These are phyloP conservation scores for Hypoxylon fragiforme DNA, from an alignment of 495 filamentous ascomycete genomes.

Conservation along the genomic window DNA sequence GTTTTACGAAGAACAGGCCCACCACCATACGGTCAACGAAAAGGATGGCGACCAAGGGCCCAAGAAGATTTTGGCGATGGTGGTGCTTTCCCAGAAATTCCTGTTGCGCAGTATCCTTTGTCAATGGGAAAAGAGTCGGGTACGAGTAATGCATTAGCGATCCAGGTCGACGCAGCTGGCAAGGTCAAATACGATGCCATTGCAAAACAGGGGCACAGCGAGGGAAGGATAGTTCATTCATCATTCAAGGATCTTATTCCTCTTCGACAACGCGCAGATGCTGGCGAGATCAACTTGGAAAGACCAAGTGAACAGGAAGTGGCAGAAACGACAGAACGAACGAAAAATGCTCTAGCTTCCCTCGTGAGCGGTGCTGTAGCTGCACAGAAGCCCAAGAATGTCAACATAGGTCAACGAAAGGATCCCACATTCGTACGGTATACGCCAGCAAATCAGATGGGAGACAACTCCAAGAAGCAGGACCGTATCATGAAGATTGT, in stretches of 20 bases:
- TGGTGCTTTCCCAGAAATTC: slow-evolving; percentile 90
- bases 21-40: slow-evolving; percentile 58
- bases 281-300: slow-evolving; percentile 89
- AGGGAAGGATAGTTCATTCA: slow-evolving; percentile 83
- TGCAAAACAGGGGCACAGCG: slow-evolving; percentile 83
- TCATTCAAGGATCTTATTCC: slow-evolving; percentile 98
- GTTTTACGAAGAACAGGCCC: slow-evolving; percentile 62
- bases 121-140: slow-evolving; percentile 84
- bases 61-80: slow-evolving; percentile 96
- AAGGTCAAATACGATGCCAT: slow-evolving; percentile 98
- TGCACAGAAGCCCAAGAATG: slow-evolving; percentile 93
- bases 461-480: slow-evolving; percentile 81
- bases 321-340: slow-evolving; percentile 78
- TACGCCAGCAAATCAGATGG: slow-evolving; percentile 96
- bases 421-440: slow-evolving; percentile 95
- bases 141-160: slow-evolving; percentile 82
- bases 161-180: slow-evolving; percentile 88
- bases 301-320: slow-evolving; percentile 86
- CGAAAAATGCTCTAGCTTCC: slow-evolving; percentile 77
- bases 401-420: slow-evolving; percentile 72
- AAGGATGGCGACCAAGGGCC: slow-evolving; percentile 84
- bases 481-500: slow-evolving; percentile 99
- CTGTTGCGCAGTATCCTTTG: slow-evolving; percentile 91
- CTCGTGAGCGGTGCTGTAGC: slow-evolving; percentile 85
- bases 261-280: slow-evolving; percentile 88